phyloP scores from a whole-genome alignment of 176 grass and related monocot genomes.

The Eragrostis curvula region DNA sequence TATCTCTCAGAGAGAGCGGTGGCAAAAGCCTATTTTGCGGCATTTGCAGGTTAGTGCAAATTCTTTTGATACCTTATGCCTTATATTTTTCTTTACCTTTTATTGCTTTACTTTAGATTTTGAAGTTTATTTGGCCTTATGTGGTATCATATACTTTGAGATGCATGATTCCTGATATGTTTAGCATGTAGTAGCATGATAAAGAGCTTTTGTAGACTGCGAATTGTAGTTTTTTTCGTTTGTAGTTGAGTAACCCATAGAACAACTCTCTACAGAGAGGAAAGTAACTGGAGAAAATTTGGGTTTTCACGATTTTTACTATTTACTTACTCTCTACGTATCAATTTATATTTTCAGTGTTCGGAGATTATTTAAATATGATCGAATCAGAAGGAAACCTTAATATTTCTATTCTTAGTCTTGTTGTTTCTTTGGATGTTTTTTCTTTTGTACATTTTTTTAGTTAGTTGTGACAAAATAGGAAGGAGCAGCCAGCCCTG shows the following conservation, averaged over 20 bases:
- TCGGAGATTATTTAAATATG: neutral
- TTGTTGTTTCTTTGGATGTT: neutral
- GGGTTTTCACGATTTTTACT: neutral
- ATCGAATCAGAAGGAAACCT: neutral
- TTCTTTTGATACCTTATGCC: conserved; percentile 19
- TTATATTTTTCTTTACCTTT: conserved; percentile 13
- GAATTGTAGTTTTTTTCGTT: neutral
- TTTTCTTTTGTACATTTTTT: neutral
- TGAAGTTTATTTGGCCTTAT: neutral
- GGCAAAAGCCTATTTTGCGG: conserved; percentile 98
- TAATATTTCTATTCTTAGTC: neutral
- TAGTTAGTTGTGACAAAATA: neutral
- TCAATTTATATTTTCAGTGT: neutral
- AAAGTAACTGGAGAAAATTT: conserved; percentile 1
- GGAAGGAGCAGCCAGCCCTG: neutral
- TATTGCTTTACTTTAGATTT: neutral
- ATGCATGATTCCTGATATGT: neutral
- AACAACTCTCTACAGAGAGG: neutral
- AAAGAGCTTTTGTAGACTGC: neutral
- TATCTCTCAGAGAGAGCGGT: conserved; percentile 75
- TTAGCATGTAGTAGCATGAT: neutral
- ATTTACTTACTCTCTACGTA: no score
- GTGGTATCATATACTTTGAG: neutral
- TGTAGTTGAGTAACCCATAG: neutral
- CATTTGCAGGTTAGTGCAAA: conserved; percentile 77